Base-by-base conservation (phyloP, 352 stramenopile species). In the Globisporangium canariense region DNA sequence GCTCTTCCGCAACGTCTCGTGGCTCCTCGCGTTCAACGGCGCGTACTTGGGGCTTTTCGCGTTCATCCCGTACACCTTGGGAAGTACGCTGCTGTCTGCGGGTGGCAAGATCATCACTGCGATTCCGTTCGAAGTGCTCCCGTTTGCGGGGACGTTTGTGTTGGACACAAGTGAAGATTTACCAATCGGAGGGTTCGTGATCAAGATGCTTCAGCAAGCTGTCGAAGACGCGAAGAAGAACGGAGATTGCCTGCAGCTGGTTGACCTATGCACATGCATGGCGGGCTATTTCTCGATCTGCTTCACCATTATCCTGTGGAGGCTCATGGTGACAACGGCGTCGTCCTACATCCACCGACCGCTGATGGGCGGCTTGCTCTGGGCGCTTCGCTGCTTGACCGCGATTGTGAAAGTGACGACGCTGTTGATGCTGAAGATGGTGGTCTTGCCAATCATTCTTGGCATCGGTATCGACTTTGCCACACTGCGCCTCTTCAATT, bases 381-480 rank as follows among this genome's bases (percentile, higher is more conserved):
- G 88, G 86, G 85, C 84, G 11, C 52, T 96, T 43, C 83, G 84
- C 11, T 96, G 86, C 47, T 58, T 96, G 41, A 91, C 81, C 8
- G 88, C 88, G 11, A 91, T 96, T 45, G 90, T 97, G 10, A 98
- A 99, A 70, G 96, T 99, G 16, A 93, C 93, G 13, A 91, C 97
- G 16, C 78, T 99, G 22, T 70, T 99, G 25, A 83, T 98, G 66
- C 80, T 98, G 38, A 99, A 99, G 83, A 99, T 99, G 97, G 87
- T 98, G 49, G 70, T 98, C 36, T 74, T 99, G n/a, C 97, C 97
- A 3, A 87, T 99, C 50, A 62, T 97, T 2, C 78, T 99, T 22
- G 97, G 97, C 0, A 50, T 98, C 22, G 94, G 94, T 38, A 94
- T 99, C 40, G 96, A 99, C 73, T 87, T 93, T 18, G 90, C 93